These are phyloP conservation scores for Phytophthora podocarpi DNA, from an alignment of 352 stramenopile genomes.

Conservation along the genomic window DNA sequence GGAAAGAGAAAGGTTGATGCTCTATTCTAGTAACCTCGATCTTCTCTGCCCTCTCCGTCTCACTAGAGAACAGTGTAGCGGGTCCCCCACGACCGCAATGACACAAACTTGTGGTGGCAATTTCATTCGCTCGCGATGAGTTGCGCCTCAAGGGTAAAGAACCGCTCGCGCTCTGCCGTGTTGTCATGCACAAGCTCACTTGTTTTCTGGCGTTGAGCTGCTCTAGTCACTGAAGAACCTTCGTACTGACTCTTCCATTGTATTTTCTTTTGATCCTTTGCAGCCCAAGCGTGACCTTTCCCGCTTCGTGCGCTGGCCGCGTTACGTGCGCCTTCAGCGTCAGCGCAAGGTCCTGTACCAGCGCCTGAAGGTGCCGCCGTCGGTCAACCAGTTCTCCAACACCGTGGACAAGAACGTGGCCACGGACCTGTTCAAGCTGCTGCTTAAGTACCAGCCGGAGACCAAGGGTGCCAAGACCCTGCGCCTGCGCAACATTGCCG, in stretches of 20 bases:
- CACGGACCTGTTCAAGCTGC: conserved; percentile 98
- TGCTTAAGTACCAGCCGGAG: conserved; percentile 99
- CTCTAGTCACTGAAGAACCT: not conserved
- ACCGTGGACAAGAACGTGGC: conserved; percentile 98
- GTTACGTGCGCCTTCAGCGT: conserved; percentile 98
- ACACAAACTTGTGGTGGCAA: conserved; percentile 91
- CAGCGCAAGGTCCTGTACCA: conserved; percentile 99
- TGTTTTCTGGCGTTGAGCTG: conserved; percentile 17
- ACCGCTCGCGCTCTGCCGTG: conserved; percentile 38
- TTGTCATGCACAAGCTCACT: conserved; percentile 40
- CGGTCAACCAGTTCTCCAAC: conserved; percentile 99
- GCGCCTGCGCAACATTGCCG: conserved; percentile 96
- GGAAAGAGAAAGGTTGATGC: not conserved
- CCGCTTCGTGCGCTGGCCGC: conserved; percentile 98
- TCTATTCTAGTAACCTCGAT: not conserved
- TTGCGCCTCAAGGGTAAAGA: conserved; percentile 83
- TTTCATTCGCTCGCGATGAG: conserved; percentile 44
- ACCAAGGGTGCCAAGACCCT: conserved; percentile 98
- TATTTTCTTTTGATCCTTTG: conserved; percentile 23
- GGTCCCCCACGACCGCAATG: conserved; percentile 91
- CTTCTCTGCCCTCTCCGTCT: not conserved
- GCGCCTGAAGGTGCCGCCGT: conserved; percentile 98
- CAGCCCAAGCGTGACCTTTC: conserved; percentile 96
- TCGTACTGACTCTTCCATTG: conserved; percentile 22
- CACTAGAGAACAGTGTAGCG: conserved; percentile 71